Conservation (phyloP, 1,284 basidiomycete genomes). For the Boletus subluridellus region DNA sequence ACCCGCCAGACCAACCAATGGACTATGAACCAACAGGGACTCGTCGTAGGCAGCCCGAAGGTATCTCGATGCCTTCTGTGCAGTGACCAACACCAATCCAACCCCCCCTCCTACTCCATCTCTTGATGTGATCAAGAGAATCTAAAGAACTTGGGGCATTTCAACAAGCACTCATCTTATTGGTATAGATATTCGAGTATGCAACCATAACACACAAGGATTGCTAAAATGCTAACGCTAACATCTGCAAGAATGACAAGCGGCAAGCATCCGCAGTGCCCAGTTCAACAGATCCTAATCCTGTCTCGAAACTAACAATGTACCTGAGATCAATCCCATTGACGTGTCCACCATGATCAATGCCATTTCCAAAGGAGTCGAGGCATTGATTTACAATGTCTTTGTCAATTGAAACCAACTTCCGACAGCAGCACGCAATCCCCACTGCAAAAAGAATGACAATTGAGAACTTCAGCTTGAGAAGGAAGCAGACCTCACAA, state of each 20-base stretch:
- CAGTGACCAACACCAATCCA: background rate
- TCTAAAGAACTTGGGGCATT: background rate
- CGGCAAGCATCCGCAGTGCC: background rate
- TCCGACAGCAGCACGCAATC: background rate
- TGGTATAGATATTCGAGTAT: background rate
- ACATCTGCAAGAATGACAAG: background rate
- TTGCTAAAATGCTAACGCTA: background rate
- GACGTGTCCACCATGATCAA: background rate
- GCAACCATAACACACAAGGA: background rate
- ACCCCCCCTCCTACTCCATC: background rate
- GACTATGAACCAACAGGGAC: background rate
- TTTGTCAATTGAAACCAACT: background rate
- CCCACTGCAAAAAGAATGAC: background rate
- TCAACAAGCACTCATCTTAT: background rate
- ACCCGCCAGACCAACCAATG: background rate
- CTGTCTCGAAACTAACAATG: background rate
- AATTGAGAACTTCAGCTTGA: background rate
- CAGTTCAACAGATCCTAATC: background rate
- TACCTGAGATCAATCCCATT: background rate
- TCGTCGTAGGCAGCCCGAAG: background rate
- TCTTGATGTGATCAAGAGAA: background rate
- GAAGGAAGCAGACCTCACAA: background rate
- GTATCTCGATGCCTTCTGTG: too few species aligned
- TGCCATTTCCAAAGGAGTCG: background rate
- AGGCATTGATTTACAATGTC: background rate